A percentile compares a stretch with the other conserved stretches of the same genome.
phyloP scores from a whole-genome alignment of 495 filamentous ascomycete species.

The Xylaria longipes region DNA sequence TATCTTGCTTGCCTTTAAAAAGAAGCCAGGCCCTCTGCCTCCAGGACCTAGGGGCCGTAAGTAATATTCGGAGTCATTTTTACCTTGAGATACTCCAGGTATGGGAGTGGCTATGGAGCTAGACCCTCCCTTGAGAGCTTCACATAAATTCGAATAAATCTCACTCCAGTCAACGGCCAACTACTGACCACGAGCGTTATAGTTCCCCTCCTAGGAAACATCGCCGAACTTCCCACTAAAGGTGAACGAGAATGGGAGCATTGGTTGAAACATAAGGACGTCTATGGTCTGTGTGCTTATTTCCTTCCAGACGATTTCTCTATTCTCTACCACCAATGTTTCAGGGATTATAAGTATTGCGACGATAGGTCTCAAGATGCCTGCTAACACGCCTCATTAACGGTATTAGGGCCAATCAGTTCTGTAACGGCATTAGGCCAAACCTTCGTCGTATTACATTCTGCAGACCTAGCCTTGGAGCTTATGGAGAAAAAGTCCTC shows the following conservation, averaged over 20 bases:
- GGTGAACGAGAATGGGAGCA: slow-evolving; percentile 47
- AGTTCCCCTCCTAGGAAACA: slow-evolving; percentile 51
- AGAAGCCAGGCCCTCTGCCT: slow-evolving; percentile 1
- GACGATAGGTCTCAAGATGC: background rate
- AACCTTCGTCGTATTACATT: slow-evolving; percentile 53
- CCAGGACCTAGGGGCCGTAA: slow-evolving; percentile 15
- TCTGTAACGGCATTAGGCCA: slow-evolving; percentile 52
- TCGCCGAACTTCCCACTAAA: slow-evolving; percentile 45
- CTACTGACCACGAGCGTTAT: background rate
- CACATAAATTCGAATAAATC: background rate
- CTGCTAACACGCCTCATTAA: background rate
- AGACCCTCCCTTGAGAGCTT: background rate
- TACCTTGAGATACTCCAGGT: background rate
- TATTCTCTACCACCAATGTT: background rate
- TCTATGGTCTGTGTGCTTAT: slow-evolving; percentile 37
- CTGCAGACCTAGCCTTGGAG: slow-evolving; percentile 47
- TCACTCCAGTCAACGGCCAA: background rate
- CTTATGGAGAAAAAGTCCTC: slow-evolving; percentile 51
- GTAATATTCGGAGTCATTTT: background rate
- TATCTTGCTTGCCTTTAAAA: background rate
- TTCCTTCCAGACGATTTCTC: background rate
- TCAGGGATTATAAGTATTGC: background rate
- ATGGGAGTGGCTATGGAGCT: background rate
- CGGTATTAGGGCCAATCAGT: slow-evolving; percentile 52
- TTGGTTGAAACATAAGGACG: slow-evolving; percentile 57